Evolutionary conservation across 495 filamentous ascomycete species (phyloP).

Genomic region (Annulohypoxylon maeteangense): DNA sequence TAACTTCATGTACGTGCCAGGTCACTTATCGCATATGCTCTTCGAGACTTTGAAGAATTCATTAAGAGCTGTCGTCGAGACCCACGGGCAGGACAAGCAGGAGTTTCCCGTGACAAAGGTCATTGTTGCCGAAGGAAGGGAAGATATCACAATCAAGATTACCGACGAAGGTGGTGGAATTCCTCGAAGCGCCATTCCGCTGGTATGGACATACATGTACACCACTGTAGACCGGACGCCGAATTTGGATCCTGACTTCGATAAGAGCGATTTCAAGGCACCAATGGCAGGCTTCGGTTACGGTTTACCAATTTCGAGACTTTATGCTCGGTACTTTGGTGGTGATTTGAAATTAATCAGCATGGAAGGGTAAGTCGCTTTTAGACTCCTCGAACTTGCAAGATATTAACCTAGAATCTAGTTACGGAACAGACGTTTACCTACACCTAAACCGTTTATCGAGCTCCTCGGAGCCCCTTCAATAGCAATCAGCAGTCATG

Average conservation of each 20-base stretch:
- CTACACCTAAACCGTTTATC: constrained; percentile 95
- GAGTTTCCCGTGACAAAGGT: constrained; percentile 97
- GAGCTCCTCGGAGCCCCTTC: constrained; percentile 93
- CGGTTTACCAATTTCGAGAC: constrained; percentile 88
- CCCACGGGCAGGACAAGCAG: constrained; percentile 91
- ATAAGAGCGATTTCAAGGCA: constrained; percentile 99
- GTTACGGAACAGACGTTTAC: constrained; percentile 98
- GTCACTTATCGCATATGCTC: constrained; percentile 97
- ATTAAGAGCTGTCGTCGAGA: constrained; percentile 94
- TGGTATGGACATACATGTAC: constrained; percentile 99
- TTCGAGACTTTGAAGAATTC: constrained; percentile 99
- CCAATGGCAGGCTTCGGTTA: constrained; percentile 99
- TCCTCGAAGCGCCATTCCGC: constrained; percentile 86
- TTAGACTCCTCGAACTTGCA: neutral
- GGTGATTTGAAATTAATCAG: constrained; percentile 97
- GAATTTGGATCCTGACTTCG: constrained; percentile 94
- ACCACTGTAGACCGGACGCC: constrained; percentile 97
- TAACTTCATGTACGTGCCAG: constrained; percentile 99
- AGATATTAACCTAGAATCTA: constrained; percentile 51
- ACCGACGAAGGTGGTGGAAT: constrained; percentile 97
- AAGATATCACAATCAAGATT: constrained; percentile 98
- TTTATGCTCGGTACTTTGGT: constrained; percentile 97
- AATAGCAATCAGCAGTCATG: constrained; percentile 99
- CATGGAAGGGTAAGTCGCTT: constrained; percentile 92
- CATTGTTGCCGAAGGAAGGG: constrained; percentile 94